These are phyloP conservation scores for Pleomassaria siparia DNA, from an alignment of 2,329 filamentous ascomycete species.

Conservation along the genomic window DNA sequence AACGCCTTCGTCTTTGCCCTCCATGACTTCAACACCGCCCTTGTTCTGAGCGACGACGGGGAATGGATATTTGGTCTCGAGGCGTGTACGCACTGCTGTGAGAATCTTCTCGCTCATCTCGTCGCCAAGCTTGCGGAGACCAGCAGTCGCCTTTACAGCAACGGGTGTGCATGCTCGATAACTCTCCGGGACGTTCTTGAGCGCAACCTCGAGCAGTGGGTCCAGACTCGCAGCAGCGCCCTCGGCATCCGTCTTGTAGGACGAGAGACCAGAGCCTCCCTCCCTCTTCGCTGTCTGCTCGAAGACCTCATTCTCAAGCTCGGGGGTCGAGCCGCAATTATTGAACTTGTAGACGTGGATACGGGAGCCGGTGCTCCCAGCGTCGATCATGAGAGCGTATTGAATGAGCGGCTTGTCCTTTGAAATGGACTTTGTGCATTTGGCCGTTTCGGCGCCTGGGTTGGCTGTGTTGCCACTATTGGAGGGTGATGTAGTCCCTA, in stretches of 20 bases:
- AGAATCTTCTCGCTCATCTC: slow-evolving; percentile 84
- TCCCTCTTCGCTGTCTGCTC: slow-evolving; percentile 87
- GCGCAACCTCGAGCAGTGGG: slow-evolving; percentile 79
- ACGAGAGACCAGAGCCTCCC: slow-evolving; percentile 78
- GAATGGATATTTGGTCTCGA: slow-evolving; percentile 92
- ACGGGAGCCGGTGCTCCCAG: slow-evolving; percentile 93
- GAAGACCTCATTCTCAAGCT: slow-evolving; percentile 90
- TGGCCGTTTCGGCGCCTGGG: slow-evolving; percentile 66
- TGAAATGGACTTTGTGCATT: slow-evolving; percentile 81
- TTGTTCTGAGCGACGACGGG: slow-evolving; percentile 84
- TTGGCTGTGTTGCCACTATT: slow-evolving; percentile 48
- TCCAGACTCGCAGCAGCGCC: slow-evolving; percentile 90
- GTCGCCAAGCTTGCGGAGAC: slow-evolving; percentile 80
- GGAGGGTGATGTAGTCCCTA: slow-evolving; percentile 26
- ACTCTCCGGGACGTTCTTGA: slow-evolving; percentile 81
- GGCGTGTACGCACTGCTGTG: slow-evolving; percentile 75
- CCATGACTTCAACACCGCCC: slow-evolving; percentile 93
- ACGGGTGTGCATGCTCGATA: slow-evolving; percentile 90
- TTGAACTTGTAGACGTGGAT: slow-evolving; percentile 99
- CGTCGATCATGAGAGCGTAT: slow-evolving; percentile 98
- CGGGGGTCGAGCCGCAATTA: slow-evolving; percentile 94
- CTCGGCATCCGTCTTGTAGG: slow-evolving; percentile 82
- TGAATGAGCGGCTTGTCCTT: slow-evolving; percentile 92
- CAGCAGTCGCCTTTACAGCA: slow-evolving; percentile 97
- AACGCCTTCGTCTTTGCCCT: slow-evolving; percentile 93